Evolutionary conservation across 192 early-diverging fungal genomes (phyloP), one percentile per base, ranked within the genome.

Genomic region (Rhizoclosmatium globosum): DNA sequence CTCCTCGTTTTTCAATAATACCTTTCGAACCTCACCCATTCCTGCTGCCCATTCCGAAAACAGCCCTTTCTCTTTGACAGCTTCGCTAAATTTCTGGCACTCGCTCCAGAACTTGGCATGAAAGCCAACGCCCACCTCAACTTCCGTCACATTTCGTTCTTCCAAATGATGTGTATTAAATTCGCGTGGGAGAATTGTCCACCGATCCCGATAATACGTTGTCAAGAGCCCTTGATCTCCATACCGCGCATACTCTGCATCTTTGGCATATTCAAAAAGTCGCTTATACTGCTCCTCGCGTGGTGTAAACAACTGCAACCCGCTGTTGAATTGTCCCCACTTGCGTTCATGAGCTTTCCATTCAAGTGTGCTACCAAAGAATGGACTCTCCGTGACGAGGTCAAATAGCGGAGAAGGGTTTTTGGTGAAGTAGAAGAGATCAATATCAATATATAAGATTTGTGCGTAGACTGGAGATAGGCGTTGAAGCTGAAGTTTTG

Each of bases 231-330:
- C 31, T 31, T 31, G 31, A 31, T 31, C 31, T 31, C 31, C 31
- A 31, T 31, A 31, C 31, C 31, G 31, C 31, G 50, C 41, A 17
- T 38, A 19, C 2, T 68, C 67, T 13, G 67, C 43, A 46, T 68
- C 67, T 68, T 68, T 68, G 67, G 67, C 45, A 31, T 68, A 68
- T 46, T 68, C 67, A 46, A 68, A 68, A 2, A 68, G 67, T 13
- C 67, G 67, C n/a, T 68, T 46, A 46, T 46, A 68, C 67, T 68
- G 67, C 3, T 45, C 9, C 3, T 31, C 3, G 17, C 4, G 15
- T 7, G 67, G 67, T 3, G 67, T 68, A 45, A 68, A 68, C 67
- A 68, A 46, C 47, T 68, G 67, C 67, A 68, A 15, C 9, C 67
- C 67, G 39, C 67, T 68, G 45, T 68, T 68, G 67, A 68, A 68